Conservation (phyloP, 2,329 filamentous ascomycete genomes). For the Pleurostoma richardsiae region DNA sequence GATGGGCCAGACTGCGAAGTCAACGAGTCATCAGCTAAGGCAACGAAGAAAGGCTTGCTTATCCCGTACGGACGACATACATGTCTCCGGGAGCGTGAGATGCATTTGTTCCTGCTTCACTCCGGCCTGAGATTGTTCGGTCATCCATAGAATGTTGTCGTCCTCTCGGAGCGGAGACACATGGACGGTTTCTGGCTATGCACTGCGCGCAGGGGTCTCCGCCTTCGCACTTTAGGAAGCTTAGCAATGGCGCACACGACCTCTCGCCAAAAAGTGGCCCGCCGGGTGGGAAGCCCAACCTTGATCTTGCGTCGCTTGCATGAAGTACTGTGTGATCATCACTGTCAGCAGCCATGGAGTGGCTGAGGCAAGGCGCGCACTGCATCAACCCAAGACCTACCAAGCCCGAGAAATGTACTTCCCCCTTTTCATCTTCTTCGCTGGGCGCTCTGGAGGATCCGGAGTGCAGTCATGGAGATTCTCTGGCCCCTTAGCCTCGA, state of each 20-base stretch:
- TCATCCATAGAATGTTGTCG: not conserved
- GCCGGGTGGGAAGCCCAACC: not conserved
- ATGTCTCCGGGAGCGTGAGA: not conserved
- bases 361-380: not conserved
- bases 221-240: conserved; percentile 5
- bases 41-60: not conserved
- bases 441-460: not conserved
- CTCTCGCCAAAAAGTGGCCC: not conserved
- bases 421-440: conserved; percentile 7
- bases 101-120: not conserved
- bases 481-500: too few relatives aligned
- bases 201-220: conserved; percentile 8
- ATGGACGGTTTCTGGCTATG: conserved; percentile 2
- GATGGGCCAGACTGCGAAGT: not conserved
- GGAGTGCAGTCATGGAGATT: too few relatives aligned
- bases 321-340: conserved; percentile 1
- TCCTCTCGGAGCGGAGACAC: conserved; percentile 2
- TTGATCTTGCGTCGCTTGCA: conserved; percentile 9
- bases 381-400: conserved; percentile 1
- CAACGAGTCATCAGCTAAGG: too few relatives aligned
- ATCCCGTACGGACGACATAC: not conserved
- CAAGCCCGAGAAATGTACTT: conserved; percentile 9
- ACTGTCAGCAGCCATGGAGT: not conserved
- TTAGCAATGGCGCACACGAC: not conserved
- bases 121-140: not conserved